Evolutionary conservation across 371 early-diverging fungal species (phyloP), one percentile per base, ranked within the genome.

Genomic region (Apophysomyces variabilis): DNA sequence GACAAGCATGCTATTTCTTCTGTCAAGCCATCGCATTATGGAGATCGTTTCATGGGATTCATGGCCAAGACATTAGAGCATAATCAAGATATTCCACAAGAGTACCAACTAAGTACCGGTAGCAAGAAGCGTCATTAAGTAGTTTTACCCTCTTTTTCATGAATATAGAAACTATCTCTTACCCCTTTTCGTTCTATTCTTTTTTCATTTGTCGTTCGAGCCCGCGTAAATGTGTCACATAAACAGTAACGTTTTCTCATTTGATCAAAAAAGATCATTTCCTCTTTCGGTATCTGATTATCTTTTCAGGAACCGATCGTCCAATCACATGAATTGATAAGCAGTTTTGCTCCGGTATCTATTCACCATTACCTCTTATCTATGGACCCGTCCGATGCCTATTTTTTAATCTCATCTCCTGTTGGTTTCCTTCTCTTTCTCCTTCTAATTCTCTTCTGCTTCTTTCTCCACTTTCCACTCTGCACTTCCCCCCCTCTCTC

Each of bases 1-100:
- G 94, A 95, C 65, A 86, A 88, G 75, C 74, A 89, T 61, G 81
- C 73, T 13, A 97, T 99, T 47, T 96, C 96, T 3, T 91, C 98
- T 36, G 95, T 99, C n/a, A 88, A 95, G 63, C 98, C 99, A 0
- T 72, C 71, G 21, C 82, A 88, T 36, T 99, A 99, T 68, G 97
- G 93, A 7, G 70, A 83, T 56, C 88, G 99, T 5, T 99, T 97
- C 76, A 71, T 96, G 75, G 85, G 84, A 32, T 99, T 97, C 71
- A 95, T 97, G 92, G 83, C 83, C 38, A 66, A 71, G 7, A 75
- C 80, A 8, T 68, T 80, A 0, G 76, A 79, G 36, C 73, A 84
- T 43, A 75, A 79, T 62, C 62, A 80, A 36, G 84, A 84, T 66
- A 73, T 84, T 18, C 75, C 78, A 18, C 73, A 72, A 39, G 77